Base-by-base conservation (phyloP, 805 yeast genomes). In the Candida ponderosae region DNA sequence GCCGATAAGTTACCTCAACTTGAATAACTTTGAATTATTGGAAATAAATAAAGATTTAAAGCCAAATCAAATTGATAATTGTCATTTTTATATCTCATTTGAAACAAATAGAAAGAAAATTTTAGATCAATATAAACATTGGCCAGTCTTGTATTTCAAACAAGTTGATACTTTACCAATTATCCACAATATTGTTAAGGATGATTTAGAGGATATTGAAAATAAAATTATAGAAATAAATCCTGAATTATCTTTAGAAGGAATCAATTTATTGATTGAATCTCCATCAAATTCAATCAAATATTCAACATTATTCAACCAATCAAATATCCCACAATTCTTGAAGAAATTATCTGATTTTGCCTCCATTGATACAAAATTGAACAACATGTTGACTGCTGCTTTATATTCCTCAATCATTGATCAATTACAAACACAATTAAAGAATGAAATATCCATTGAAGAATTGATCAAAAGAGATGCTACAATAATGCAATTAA, bases 1-100 rank as follows among this genome's bases (percentile, higher is more conserved):
- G 11, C 24, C 24, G 11, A 21, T 21, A 21, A 21, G 11, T 21
- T 48, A 47, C 35, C 34, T 50, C 31, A 39, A 38, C 16, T 35
- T 40, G 9, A 35, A 44, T 24, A 40, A 37, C 18, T 41, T 54
- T 2, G 63, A 59, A 35, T 48, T 60, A 34, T 32, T 53, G 9
- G 62, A 59, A 32, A 19, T 54, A 15, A 40, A 42, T 11, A 21
- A 29, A 7, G 30, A 21, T 17, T 34, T 35, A 17, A 18, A 40
- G 9, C 17, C 34, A 2, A 34, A 31, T n/a, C 40, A 27, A 4
- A 34, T 34, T 4, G 60, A 57, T 36, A 53, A 51, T 7, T 56
- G 62, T 38, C 63, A 58, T 36, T 35, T 56, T 9, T 60, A 58
- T 40, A 31, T 60, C 6, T 35, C 44, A 6, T 31, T 43, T n/a